Evolutionary conservation across 2,329 filamentous ascomycete species (phyloP).

Genomic region (Trichoderma breve): DNA sequence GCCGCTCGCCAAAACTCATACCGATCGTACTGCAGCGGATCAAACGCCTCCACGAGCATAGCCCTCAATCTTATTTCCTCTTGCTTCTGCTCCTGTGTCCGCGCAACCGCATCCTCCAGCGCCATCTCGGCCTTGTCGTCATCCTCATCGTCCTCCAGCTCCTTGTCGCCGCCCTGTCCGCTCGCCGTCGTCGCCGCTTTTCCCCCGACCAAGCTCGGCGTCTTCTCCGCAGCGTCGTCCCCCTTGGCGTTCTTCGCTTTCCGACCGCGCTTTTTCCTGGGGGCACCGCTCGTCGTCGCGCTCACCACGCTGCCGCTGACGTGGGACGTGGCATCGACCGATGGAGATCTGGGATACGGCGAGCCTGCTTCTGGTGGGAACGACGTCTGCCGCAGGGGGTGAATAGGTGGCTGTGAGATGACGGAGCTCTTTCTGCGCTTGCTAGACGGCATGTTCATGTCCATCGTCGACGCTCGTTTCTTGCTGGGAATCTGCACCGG

Average conservation of each 20-base stretch:
- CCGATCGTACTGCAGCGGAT: constrained; percentile 63
- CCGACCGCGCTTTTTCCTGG: constrained; percentile 60
- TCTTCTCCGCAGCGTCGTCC: constrained; percentile 41
- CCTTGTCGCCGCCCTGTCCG: constrained; percentile 45
- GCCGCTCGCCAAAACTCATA: constrained; percentile 70
- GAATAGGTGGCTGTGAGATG: constrained; percentile 57
- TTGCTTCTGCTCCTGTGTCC: constrained; percentile 66
- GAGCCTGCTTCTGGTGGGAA: constrained; percentile 62
- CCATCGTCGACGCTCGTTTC: constrained; percentile 58
- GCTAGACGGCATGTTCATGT: constrained; percentile 48
- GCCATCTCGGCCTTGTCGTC: constrained; percentile 56
- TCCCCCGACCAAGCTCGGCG: constrained; percentile 44
- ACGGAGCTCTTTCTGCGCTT: constrained; percentile 72
- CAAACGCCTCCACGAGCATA: constrained; percentile 64
- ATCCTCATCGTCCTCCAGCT: constrained; percentile 56
- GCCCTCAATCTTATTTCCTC: constrained; percentile 57
- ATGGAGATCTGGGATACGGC: constrained; percentile 62
- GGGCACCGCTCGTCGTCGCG: constrained; percentile 37
- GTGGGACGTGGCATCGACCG: constrained; percentile 58
- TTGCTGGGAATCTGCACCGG: constrained; percentile 53
- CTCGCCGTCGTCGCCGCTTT: constrained; percentile 44
- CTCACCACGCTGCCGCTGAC: constrained; percentile 61
- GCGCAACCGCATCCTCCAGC: constrained; percentile 57
- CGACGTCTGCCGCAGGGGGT: constrained; percentile 76
- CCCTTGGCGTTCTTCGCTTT: constrained; percentile 58